Percentiles rank a stretch among this genome's conserved stretches.
These are phyloP conservation scores for Clausena lansium DNA, from an alignment of 345 rosid genomes.

Conservation along the genomic window DNA sequence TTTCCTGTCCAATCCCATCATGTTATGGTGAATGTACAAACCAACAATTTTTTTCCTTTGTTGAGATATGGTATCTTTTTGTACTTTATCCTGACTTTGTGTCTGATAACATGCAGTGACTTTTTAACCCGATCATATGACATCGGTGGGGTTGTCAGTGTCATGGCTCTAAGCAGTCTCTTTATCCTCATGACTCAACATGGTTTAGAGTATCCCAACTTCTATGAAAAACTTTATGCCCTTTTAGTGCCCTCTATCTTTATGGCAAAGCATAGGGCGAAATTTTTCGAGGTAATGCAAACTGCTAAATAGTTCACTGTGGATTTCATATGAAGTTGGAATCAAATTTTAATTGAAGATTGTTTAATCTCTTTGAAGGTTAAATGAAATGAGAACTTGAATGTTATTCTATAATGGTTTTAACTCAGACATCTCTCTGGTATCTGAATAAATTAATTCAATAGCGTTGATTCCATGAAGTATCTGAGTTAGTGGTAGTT, in stretches of 20 bases:
- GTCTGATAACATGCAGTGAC: conserved; percentile 56
- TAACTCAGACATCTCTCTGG: background rate
- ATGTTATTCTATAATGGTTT: background rate
- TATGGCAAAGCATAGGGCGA: conserved; percentile 87
- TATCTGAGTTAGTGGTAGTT: background rate
- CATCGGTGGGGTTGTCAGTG: conserved; percentile 94
- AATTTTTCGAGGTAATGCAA: conserved; percentile 73
- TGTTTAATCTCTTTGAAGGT: background rate
- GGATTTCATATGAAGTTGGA: background rate
- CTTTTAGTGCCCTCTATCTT: conserved; percentile 80
- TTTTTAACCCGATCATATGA: conserved; percentile 89
- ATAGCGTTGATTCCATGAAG: background rate
- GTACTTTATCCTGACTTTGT: conserved; percentile 5
- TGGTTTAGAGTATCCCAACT: conserved; percentile 87
- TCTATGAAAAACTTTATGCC: conserved; percentile 78
- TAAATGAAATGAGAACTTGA: background rate
- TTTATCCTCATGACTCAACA: conserved; percentile 88
- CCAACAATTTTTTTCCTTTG: conserved; percentile 1
- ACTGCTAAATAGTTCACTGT: background rate
- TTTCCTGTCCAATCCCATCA: conserved; percentile 65
- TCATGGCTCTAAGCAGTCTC: conserved; percentile 93
- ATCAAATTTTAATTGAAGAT: background rate
- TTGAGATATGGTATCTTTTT: conserved; percentile 2
- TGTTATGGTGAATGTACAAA: conserved; percentile 57
- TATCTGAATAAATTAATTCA: background rate